Conservation (phyloP, 202 grass and related monocot genomes). For the Digitaria exilis region DNA sequence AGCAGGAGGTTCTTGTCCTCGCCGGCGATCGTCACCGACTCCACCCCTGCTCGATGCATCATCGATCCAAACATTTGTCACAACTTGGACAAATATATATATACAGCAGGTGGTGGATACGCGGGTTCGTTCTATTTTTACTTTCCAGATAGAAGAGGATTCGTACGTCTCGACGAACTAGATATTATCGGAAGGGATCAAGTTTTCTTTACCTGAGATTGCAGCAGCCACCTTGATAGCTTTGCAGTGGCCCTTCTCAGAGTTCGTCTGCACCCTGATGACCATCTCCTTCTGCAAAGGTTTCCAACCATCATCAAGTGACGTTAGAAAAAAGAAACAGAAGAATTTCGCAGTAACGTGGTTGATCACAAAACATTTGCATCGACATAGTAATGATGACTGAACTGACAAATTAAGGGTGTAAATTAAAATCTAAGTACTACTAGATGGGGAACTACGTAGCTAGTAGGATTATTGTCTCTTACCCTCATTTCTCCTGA, state of each 20-base stretch:
- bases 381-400: neutral
- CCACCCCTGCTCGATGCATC: slow-evolving; percentile 43
- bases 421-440: neutral
- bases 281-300: slow-evolving; percentile 67
- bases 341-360: neutral
- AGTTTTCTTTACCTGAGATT: slow-evolving; percentile 39
- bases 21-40: slow-evolving; percentile 57
- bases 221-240: slow-evolving; percentile 67
- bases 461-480: neutral
- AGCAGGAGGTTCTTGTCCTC: slow-evolving; percentile 60
- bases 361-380: neutral
- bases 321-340: neutral
- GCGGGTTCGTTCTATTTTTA: no score
- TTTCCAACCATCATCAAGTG: neutral
- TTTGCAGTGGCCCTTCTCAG: slow-evolving; percentile 58
- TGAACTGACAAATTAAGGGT: neutral
- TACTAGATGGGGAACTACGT: neutral
- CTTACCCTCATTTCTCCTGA: slow-evolving; percentile 43
- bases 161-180: no score
- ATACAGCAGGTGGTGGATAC: no score
- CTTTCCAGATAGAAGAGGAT: neutral
- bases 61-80: neutral
- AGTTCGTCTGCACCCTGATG: slow-evolving; percentile 51
- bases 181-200: neutral
- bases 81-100: no score